Conservation (phyloP, 116 monocot genomes). For the Phalaenopsis hybrid region DNA sequence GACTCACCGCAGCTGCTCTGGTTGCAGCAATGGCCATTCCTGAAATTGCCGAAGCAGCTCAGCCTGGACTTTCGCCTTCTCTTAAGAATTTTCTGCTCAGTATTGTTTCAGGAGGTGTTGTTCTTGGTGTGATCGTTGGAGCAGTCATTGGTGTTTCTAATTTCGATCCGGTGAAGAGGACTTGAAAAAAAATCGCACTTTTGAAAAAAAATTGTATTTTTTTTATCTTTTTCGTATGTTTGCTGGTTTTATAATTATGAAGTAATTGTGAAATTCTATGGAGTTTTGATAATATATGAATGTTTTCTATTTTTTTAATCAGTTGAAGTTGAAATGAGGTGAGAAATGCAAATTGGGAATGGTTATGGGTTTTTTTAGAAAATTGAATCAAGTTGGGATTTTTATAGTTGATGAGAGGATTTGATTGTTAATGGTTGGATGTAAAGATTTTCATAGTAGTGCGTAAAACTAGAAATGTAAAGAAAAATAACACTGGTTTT, state of each 20-base stretch:
- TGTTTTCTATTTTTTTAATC: too few relatives aligned
- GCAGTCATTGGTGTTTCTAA: conserved; percentile 34
- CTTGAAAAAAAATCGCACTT: background rate
- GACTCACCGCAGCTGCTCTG: conserved; percentile 20
- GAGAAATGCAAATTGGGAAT: too few relatives aligned
- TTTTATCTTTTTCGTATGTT: background rate
- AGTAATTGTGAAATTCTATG: background rate
- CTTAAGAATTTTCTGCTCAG: conserved; percentile 49
- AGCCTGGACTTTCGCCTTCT: conserved; percentile 29
- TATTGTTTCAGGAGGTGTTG: conserved; percentile 36
- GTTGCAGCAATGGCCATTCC: conserved; percentile 28
- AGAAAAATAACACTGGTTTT: too few relatives aligned
- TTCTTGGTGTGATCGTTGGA: conserved; percentile 24
- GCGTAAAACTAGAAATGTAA: too few relatives aligned
- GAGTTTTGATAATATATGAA: background rate
- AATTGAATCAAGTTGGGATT: too few relatives aligned
- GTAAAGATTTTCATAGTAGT: too few relatives aligned
- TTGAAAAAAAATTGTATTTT: background rate
- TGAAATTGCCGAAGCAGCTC: conserved; percentile 33
- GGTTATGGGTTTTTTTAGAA: too few relatives aligned
- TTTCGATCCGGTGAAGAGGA: conserved; percentile 42
- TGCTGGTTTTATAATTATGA: background rate
- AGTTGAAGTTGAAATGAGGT: too few relatives aligned
- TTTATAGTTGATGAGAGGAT: too few relatives aligned
- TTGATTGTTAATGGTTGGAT: too few relatives aligned